These are phyloP conservation scores for Monosporozyma yasuniensis DNA, from an alignment of 805 yeast species.

Conservation along the genomic window DNA sequence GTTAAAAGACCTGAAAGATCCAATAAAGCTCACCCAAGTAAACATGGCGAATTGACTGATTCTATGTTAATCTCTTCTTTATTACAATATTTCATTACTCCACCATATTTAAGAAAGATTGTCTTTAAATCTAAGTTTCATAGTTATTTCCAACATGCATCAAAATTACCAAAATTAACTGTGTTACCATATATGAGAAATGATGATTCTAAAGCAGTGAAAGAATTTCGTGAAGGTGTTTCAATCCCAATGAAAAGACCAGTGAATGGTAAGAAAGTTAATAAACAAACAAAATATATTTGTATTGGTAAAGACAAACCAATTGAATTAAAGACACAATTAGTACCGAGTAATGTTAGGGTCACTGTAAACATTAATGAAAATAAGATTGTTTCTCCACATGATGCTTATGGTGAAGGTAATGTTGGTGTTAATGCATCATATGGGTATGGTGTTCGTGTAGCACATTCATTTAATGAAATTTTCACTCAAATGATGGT, in stretches of 20 bases:
- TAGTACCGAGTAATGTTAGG: constrained; percentile 67
- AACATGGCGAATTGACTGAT: constrained; percentile 18
- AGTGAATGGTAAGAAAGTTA: constrained; percentile 32
- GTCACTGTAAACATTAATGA: constrained; percentile 68
- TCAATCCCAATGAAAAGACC: constrained; percentile 33
- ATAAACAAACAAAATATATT: constrained; percentile 59
- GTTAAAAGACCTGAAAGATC: constrained; percentile 23
- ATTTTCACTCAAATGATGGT: constrained; percentile 56
- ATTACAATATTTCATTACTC: constrained; percentile 75
- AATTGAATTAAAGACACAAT: constrained; percentile 47
- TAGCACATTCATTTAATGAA: constrained; percentile 50
- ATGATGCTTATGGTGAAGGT: constrained; percentile 52
- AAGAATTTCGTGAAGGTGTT: constrained; percentile 51
- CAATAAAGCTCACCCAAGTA: background rate
- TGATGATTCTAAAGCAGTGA: constrained; percentile 29
- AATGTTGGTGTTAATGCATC: constrained; percentile 48
- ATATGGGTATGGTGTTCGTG: constrained; percentile 68
- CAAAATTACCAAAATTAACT: constrained; percentile 59
- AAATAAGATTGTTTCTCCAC: constrained; percentile 58
- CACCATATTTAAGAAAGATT: constrained; percentile 64
- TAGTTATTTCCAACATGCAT: constrained; percentile 52
- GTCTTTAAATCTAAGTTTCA: constrained; percentile 44
- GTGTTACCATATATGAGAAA: constrained; percentile 64
- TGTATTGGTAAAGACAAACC: constrained; percentile 61
- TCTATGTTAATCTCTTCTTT: constrained; percentile 55